Percentiles rank a stretch among this genome's conserved stretches.
These are phyloP conservation scores for Botrytis porri DNA, from an alignment of 2,329 filamentous ascomycete genomes.

Conservation along the genomic window DNA sequence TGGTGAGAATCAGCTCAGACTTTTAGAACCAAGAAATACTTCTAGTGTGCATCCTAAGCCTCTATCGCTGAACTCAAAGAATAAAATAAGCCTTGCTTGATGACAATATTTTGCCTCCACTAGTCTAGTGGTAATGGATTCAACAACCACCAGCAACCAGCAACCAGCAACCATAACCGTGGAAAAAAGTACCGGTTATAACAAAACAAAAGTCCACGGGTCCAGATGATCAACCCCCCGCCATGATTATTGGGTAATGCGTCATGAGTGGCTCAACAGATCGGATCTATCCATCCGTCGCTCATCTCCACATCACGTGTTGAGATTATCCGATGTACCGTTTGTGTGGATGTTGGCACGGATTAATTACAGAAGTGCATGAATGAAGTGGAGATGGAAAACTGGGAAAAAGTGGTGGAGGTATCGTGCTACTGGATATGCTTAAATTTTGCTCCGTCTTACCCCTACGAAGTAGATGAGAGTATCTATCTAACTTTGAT, in stretches of 20 bases:
- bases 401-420: neutral
- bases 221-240: neutral
- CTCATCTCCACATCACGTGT: neutral
- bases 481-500: too few relatives aligned
- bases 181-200: neutral
- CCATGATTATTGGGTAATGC: neutral
- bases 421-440: neutral
- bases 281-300: neutral
- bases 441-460: neutral
- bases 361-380: neutral
- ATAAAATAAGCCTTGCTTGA: slow-evolving; percentile 4
- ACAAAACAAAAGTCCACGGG: too few relatives aligned
- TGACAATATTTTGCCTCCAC: slow-evolving; percentile 2
- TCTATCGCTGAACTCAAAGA: neutral
- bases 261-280: neutral
- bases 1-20: neutral
- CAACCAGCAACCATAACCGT: too few relatives aligned
- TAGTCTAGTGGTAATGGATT: neutral
- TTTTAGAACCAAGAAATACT: slow-evolving; percentile 1
- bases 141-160: neutral
- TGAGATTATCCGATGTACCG: neutral
- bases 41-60: neutral
- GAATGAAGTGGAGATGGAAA: neutral
- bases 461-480: too few relatives aligned
- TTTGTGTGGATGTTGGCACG: neutral